Evolutionary conservation across 2,329 filamentous ascomycete genomes (phyloP).

Genomic region (Alternaria ethzedia): DNA sequence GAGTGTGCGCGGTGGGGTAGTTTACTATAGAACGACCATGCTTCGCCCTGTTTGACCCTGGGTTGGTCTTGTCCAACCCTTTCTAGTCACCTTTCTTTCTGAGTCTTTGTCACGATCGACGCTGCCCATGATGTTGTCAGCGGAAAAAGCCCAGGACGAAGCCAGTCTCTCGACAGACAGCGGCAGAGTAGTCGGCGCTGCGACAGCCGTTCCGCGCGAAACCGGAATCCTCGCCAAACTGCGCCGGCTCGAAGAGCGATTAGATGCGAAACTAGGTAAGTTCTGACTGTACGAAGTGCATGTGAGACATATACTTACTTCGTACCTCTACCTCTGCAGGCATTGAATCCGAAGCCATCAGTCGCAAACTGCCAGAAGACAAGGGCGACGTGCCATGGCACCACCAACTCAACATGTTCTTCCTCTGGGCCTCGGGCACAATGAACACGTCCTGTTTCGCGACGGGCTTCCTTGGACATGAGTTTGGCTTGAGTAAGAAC

Average conservation of each 20-base stretch:
- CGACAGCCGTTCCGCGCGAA: slow-evolving; percentile 12
- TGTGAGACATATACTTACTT: neutral
- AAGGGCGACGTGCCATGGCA: slow-evolving; percentile 35
- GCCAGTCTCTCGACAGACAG: slow-evolving; percentile 18
- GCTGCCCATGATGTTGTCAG: neutral
- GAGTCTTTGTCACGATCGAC: neutral
- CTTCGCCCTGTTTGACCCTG: neutral
- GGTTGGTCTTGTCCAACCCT: neutral
- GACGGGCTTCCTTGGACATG: slow-evolving; percentile 54
- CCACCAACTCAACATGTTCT: slow-evolving; percentile 46
- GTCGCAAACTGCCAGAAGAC: slow-evolving; percentile 34
- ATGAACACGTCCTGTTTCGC: slow-evolving; percentile 52
- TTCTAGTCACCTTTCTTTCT: neutral
- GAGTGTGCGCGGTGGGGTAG: slow-evolving; percentile 1
- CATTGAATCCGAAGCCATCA: slow-evolving; percentile 33
- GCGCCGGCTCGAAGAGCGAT: slow-evolving; percentile 23
- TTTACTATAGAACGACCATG: slow-evolving; percentile 3
- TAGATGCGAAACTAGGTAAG: slow-evolving; percentile 26
- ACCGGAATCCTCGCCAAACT: slow-evolving; percentile 22
- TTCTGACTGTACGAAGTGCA: neutral
- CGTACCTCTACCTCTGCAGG: neutral
- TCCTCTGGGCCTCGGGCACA: slow-evolving; percentile 54
- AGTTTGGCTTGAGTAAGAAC: slow-evolving; percentile 53
- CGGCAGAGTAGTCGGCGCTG: slow-evolving; percentile 1
- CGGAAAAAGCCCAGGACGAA: slow-evolving; percentile 21